These are phyloP conservation scores for Scheffersomyces titani DNA, from an alignment of 1,139 yeast species.

Conservation along the genomic window DNA sequence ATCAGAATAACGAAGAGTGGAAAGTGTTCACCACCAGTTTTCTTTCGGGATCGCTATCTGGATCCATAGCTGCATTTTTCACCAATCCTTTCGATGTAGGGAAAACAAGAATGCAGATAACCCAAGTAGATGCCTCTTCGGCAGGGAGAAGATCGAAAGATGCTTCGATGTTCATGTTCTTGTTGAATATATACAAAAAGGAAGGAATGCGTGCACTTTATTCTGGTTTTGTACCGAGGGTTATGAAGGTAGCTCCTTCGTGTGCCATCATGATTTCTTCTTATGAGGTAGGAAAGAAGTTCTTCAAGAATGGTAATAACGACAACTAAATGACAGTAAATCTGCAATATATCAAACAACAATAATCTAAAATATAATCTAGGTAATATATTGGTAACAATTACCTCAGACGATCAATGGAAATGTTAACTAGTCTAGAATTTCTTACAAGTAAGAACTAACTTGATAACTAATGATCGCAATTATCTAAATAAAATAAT, in stretches of 20 bases:
- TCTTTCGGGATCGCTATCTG: constrained; percentile 81
- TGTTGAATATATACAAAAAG: constrained; percentile 57
- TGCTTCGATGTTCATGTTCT: constrained; percentile 63
- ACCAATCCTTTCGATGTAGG: constrained; percentile 98
- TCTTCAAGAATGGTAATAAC: constrained; percentile 38
- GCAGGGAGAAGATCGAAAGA: constrained; percentile 16
- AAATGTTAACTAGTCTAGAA: too few relatives aligned
- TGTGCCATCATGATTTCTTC: constrained; percentile 99
- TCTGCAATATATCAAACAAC: too few relatives aligned
- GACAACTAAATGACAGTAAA: neutral
- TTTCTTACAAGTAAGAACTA: too few relatives aligned
- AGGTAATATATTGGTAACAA: too few relatives aligned
- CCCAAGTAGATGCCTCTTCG: constrained; percentile 19
- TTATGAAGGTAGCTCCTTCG: constrained; percentile 91
- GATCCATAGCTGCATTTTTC: constrained; percentile 77
- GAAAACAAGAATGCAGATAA: constrained; percentile 85
- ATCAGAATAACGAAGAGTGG: constrained; percentile 36
- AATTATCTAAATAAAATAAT: neutral
- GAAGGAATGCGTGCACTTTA: constrained; percentile 83
- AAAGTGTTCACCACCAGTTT: constrained; percentile 73
- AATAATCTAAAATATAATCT: too few relatives aligned
- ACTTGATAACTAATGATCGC: too few relatives aligned
- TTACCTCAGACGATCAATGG: too few relatives aligned
- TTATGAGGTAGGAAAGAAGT: constrained; percentile 82
- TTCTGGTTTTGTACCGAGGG: constrained; percentile 83